These are phyloP conservation scores for Micractinium conductrix DNA, from an alignment of 139 green algal genomes.

Conservation along the genomic window DNA sequence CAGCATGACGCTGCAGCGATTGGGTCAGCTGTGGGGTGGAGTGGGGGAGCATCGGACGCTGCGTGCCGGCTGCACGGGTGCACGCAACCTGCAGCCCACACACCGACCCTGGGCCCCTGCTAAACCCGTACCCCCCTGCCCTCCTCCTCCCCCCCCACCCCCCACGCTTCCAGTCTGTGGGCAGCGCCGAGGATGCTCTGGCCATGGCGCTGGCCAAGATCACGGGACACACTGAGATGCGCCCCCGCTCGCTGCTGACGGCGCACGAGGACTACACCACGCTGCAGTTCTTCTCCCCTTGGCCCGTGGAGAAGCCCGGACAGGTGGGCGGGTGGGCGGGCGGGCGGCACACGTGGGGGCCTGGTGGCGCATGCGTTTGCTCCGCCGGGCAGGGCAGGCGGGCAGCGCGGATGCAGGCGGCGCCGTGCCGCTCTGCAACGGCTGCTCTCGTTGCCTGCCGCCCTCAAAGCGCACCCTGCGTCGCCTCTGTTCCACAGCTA, in stretches of 20 bases:
- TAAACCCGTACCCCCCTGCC: too few relatives aligned
- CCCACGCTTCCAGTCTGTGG: neutral
- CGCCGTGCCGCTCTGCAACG: too few relatives aligned
- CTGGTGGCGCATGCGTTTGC: too few relatives aligned
- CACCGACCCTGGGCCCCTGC: too few relatives aligned
- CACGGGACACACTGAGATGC: conserved; percentile 81
- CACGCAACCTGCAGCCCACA: neutral
- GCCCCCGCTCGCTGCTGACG: conserved; percentile 83
- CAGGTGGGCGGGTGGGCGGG: neutral
- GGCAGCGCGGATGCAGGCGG: too few relatives aligned
- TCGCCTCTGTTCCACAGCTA: too few relatives aligned
- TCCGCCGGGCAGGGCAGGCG: too few relatives aligned
- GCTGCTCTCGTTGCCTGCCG: neutral
- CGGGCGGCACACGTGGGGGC: too few relatives aligned
- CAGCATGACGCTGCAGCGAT: too few relatives aligned
- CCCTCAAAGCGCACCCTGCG: neutral
- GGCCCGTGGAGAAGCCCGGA: conserved; percentile 39
- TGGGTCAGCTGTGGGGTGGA: neutral
- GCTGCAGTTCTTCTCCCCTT: conserved; percentile 58
- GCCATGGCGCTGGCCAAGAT: conserved; percentile 91
- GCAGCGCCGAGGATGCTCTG: conserved; percentile 70
- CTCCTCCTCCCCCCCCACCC: neutral
- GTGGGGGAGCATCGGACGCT: neutral
- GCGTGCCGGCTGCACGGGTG: neutral
- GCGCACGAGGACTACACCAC: conserved; percentile 89